Evolutionary conservation across 2,329 filamentous ascomycete genomes (phyloP).

Genomic region (Talaromyces sp.): DNA sequence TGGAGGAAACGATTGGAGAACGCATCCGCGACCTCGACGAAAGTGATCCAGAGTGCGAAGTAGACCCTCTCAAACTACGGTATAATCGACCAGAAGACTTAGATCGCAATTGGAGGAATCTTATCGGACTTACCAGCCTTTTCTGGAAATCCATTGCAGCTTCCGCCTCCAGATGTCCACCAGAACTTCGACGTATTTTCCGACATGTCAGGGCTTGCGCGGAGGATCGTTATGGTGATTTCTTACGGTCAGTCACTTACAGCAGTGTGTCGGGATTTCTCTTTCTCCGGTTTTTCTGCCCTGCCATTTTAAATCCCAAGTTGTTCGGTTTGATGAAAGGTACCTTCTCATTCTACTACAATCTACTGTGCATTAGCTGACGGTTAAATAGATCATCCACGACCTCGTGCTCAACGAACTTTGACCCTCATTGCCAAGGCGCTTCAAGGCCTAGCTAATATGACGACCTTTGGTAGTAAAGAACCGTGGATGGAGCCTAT

Average conservation of each 20-base stretch:
- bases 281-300: slow-evolving; percentile 91
- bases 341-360: slow-evolving; percentile 24
- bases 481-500: slow-evolving; percentile 99
- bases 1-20: slow-evolving; percentile 79
- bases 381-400: slow-evolving; percentile 62
- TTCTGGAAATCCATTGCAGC: slow-evolving; percentile 78
- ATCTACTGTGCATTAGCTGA: no score
- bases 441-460: slow-evolving; percentile 82
- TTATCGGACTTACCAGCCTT: slow-evolving; percentile 71
- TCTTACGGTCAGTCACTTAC: slow-evolving; percentile 80
- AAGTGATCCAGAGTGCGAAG: slow-evolving; percentile 85
- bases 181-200: slow-evolving; percentile 78
- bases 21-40: slow-evolving; percentile 87
- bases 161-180: slow-evolving; percentile 69
- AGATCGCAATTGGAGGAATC: slow-evolving; percentile 72
- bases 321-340: slow-evolving; percentile 78
- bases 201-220: slow-evolving; percentile 89
- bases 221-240: slow-evolving; percentile 91
- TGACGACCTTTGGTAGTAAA: slow-evolving; percentile 87
- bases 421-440: slow-evolving; percentile 90
- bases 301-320: slow-evolving; percentile 92
- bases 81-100: slow-evolving; percentile 64
- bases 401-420: slow-evolving; percentile 74
- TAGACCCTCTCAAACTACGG: slow-evolving; percentile 69
- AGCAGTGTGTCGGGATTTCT: slow-evolving; percentile 93